Evolutionary conservation across 2,329 filamentous ascomycete species (phyloP), one percentile per base, ranked within the genome.

Genomic region (Penicillium janthinellum): DNA sequence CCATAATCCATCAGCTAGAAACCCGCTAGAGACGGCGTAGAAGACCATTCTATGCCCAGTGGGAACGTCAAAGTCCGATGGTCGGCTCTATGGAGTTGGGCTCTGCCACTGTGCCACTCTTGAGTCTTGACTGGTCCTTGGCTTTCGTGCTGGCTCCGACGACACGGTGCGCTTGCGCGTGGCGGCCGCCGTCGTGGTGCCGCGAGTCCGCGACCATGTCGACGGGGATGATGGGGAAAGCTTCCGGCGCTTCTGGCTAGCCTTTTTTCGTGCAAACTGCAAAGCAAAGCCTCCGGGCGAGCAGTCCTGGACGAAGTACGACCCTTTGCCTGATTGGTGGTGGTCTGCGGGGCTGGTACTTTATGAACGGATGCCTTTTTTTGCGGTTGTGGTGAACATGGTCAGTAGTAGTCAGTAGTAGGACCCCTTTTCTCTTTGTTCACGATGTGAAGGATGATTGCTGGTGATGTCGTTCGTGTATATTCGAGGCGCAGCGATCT

Each of bases 11-110:
- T 55, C 64, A 64, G 65, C 71, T 73, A 74, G 72, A 74, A 71
- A 2, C 62, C 61, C 70, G 65, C 70, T 73, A 73, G 71, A 72
- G 61, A 58, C 57, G 61, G 62, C 58, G 63, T 68, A 64, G 71
- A 72, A 73, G 60, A 56, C 52, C 15, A 22, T 31, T 14, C 10
- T 31, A 3, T 5, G 7, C 15, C 14, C 59, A 59, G 57, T 70
- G 67, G 70, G 62, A 67, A 67, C 67, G 59, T 70, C 64, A 66
- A 53, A 64, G 62, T 63, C 62, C 58, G 53, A 63, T 54, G 47
- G 57, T 56, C 31, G 57, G 61, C 5, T 66, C 5, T 59, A 64
- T 65, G 55, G 55, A 25, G 15, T 34, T 17, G 50, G 54, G 51
- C 51, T 59, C 39, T n/a, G 48, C 31, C 31, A 10, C 31, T 10